These are phyloP conservation scores for Halophytophthora polymorphica DNA, from an alignment of 352 stramenopile genomes.

Conservation along the genomic window DNA sequence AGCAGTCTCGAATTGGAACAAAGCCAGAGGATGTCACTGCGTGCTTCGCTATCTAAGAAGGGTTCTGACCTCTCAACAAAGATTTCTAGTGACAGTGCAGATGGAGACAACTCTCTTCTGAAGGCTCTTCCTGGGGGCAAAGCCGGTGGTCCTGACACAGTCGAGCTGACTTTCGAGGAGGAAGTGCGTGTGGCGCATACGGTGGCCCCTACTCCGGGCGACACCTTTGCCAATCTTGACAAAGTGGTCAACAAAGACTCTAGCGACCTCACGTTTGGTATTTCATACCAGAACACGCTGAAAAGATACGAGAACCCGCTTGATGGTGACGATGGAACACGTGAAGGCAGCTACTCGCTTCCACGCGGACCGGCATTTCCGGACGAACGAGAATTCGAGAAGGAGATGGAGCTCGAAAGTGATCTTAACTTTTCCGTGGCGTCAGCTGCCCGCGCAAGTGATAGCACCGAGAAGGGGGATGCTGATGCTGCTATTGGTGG, in stretches of 20 bases:
- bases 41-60: not conserved
- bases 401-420: constrained; percentile 27
- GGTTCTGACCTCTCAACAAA: not conserved
- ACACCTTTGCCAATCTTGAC: constrained; percentile 17
- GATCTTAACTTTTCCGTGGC: constrained; percentile 39
- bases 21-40: constrained; percentile 12
- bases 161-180: constrained; percentile 22
- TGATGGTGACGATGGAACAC: not conserved
- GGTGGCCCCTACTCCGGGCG: constrained; percentile 18
- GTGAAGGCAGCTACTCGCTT: constrained; percentile 26
- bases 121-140: constrained; percentile 16
- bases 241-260: constrained; percentile 15
- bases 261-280: constrained; percentile 40
- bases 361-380: constrained; percentile 37
- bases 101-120: constrained; percentile 13
- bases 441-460: not conserved
- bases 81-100: not conserved
- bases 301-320: constrained; percentile 19
- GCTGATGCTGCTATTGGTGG: not conserved
- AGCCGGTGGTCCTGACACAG: constrained; percentile 1
- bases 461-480: not conserved
- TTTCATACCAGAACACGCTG: constrained; percentile 48
- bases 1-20: constrained; percentile 23
- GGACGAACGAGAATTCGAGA: constrained; percentile 48
- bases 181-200: constrained; percentile 33